These are phyloP conservation scores for Gastrolobium villosum DNA, from an alignment of 306 rosid species.

Conservation along the genomic window DNA sequence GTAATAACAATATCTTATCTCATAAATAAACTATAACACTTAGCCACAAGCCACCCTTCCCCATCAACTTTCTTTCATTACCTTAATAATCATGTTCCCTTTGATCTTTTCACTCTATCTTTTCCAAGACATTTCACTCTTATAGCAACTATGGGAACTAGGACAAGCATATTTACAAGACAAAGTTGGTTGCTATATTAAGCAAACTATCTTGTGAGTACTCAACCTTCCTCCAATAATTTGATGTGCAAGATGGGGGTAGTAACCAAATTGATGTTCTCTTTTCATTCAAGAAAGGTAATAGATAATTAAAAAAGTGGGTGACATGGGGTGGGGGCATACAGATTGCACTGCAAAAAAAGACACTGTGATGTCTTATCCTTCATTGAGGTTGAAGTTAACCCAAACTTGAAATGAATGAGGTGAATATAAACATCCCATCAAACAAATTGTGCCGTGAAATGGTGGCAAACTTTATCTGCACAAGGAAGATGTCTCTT, in stretches of 20 bases:
- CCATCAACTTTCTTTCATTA: conserved; percentile 5
- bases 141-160: conserved; percentile 23
- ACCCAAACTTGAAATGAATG: conserved; percentile 36
- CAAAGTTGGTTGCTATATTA: conserved; percentile 13
- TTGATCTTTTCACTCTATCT: not conserved
- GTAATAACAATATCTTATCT: no score
- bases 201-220: conserved; percentile 2
- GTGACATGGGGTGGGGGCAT: not conserved
- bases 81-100: not conserved
- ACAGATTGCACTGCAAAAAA: conserved; percentile 25
- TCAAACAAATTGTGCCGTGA: conserved; percentile 30
- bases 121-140: conserved; percentile 12
- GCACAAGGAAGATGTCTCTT: not conserved
- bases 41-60: not conserved
- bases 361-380: conserved; percentile 43
- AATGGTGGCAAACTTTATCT: conserved; percentile 41
- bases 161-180: not conserved
- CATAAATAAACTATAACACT: not conserved
- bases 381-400: conserved; percentile 22
- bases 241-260: not conserved
- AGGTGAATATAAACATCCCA: conserved; percentile 17
- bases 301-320: not conserved
- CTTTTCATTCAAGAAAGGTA: conserved; percentile 10
- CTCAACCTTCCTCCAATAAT: not conserved
- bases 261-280: not conserved